Conservation (phyloP, 352 stramenopile species). For the Achlya hypogyna region DNA sequence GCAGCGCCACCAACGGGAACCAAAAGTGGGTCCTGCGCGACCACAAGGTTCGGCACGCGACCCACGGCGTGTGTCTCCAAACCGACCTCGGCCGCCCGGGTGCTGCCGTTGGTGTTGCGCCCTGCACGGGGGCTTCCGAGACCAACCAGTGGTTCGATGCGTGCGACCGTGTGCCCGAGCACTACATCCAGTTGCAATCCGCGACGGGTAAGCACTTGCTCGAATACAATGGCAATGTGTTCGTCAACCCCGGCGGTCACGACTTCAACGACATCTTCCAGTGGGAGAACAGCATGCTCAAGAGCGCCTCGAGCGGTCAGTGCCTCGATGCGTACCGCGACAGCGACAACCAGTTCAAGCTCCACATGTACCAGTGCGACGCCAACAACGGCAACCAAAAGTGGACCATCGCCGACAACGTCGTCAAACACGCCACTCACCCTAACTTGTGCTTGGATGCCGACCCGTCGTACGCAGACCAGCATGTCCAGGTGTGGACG, state of each 20-base stretch:
- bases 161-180: not conserved
- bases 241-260: not conserved
- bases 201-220: not conserved
- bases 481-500: slow-evolving; percentile 1
- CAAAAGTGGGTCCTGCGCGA: slow-evolving; percentile 7
- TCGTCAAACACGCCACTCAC: slow-evolving; percentile 6
- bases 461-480: slow-evolving; percentile 11
- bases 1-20: slow-evolving; percentile 2
- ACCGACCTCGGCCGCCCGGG: not conserved
- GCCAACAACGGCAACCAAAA: slow-evolving; percentile 12
- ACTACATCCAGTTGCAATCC: not conserved
- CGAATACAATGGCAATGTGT: not conserved
- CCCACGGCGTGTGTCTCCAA: slow-evolving; percentile 1
- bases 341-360: not conserved
- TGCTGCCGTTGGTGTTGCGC: not conserved
- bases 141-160: slow-evolving; percentile 4
- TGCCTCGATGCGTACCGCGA: slow-evolving; percentile 5
- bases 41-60: slow-evolving; percentile 5
- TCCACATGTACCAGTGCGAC: slow-evolving; percentile 11
- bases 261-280: slow-evolving; percentile 5
- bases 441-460: slow-evolving; percentile 8
- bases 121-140: not conserved
- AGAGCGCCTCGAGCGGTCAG: slow-evolving; percentile 17
- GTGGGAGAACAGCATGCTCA: not conserved
- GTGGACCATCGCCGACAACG: slow-evolving; percentile 11